These are phyloP conservation scores for Massarina eburnea DNA, from an alignment of 2,329 filamentous ascomycete species.

Conservation along the genomic window DNA sequence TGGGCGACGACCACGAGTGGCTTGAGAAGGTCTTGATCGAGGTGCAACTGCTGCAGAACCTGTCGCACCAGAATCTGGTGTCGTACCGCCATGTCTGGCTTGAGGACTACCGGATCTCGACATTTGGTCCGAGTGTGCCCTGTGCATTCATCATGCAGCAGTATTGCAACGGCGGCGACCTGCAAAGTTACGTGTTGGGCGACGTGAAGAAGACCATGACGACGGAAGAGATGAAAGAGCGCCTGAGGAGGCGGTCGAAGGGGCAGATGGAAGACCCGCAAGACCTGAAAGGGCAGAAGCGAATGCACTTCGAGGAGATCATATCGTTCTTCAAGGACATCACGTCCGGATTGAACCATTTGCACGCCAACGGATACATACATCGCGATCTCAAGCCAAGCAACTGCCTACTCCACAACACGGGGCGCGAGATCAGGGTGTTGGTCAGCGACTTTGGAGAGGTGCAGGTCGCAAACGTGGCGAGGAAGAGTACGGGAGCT, in stretches of 20 bases:
- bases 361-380: slow-evolving; percentile 90
- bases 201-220: slow-evolving; percentile 63
- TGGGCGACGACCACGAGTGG: slow-evolving; percentile 91
- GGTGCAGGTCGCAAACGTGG: slow-evolving; percentile 80
- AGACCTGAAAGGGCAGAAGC: slow-evolving; percentile 55
- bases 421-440: slow-evolving; percentile 71
- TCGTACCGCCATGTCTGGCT: slow-evolving; percentile 98
- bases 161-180: slow-evolving; percentile 92
- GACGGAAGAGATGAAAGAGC: slow-evolving; percentile 85
- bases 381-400: slow-evolving; percentile 95
- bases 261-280: slow-evolving; percentile 68
- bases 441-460: slow-evolving; percentile 98
- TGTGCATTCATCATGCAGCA: slow-evolving; percentile 97
- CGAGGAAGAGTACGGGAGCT: slow-evolving; percentile 85
- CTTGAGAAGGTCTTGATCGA: slow-evolving; percentile 91
- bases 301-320: slow-evolving; percentile 82
- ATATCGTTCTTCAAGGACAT: slow-evolving; percentile 97
- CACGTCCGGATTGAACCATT: slow-evolving; percentile 83
- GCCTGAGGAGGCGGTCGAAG: slow-evolving; percentile 78
- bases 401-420: slow-evolving; percentile 86
- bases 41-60: slow-evolving; percentile 85
- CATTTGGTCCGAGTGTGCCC: slow-evolving; percentile 85
- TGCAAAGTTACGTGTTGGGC: slow-evolving; percentile 83
- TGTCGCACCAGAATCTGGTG: slow-evolving; percentile 93
- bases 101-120: slow-evolving; percentile 80